Base-by-base conservation (phyloP, 352 stramenopile species). In the Phytophthora palmivora region DNA sequence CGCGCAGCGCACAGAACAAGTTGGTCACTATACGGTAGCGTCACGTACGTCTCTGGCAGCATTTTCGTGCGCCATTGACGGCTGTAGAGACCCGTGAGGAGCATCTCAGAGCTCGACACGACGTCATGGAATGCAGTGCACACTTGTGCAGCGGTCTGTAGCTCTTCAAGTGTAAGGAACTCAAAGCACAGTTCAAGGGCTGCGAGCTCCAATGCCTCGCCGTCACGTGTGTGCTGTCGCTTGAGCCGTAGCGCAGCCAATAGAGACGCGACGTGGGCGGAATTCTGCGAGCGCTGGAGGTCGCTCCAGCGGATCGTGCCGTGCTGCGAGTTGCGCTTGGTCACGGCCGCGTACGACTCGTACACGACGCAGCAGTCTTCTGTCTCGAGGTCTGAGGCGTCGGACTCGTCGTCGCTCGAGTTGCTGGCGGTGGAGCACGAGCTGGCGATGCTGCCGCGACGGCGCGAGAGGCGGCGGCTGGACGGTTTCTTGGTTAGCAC, bases 151-250 rank as follows among this genome's bases (percentile, higher is more conserved):
- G 76, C 77, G 7, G 24, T 51, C 48, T 78, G 68, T 4, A 95
- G 61, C 36, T 88, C 79, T 19, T 68, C 44, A 24, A 89, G 58
- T 22, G 72, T 72, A 14, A 94, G 69, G 36, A 95, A 94, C 62
- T 88, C 84, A 19, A 94, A 88, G 58, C 81, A 90, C 30, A 92
- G 58, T 53, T 91, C 82, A 8, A 91, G 72, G 8, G 78, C 80
- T 21, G 85, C 66, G 19, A 81, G 57, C 47, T 81, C 79, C 8
- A 89, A 24, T 8, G 45, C 30, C 24, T 66, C 24, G 34, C 46
- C 55, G 47, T 64, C 32, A 33, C 50, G 46, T 16, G 57, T 55
- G 49, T 63, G 28, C 46, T 41, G 65, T 28, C 59, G 65, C 36
- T 68, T 67, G 6, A 65, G 32, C 14, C 57, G 49, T 15, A 72